Conservation (phyloP, 129 eudicot species). For the Calendula officinalis region DNA sequence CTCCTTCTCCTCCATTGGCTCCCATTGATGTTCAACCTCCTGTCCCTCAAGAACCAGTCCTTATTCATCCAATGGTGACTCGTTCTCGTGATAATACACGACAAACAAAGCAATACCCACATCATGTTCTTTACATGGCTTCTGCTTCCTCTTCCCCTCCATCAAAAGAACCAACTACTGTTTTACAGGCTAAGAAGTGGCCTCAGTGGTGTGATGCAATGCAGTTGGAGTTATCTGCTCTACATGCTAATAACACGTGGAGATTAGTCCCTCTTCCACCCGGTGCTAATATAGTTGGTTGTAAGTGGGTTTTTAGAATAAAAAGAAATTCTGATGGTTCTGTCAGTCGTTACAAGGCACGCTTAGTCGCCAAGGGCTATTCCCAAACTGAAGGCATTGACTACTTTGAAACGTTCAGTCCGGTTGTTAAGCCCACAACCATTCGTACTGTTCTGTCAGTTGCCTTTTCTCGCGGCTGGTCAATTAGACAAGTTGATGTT, state of each 20-base stretch:
- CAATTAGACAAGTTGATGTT: neutral
- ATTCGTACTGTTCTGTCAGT: neutral
- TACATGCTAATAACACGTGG: neutral
- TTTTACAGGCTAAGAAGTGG: neutral
- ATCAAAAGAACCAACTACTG: neutral
- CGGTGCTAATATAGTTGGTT: neutral
- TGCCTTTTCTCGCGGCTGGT: neutral
- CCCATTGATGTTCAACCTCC: neutral
- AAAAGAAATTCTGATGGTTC: neutral
- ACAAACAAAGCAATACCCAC: neutral
- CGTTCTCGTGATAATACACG: neutral
- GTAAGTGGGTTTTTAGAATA: neutral
- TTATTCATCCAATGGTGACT: neutral
- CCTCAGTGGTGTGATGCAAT: neutral
- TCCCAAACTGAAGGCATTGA: neutral
- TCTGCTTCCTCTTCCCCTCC: neutral
- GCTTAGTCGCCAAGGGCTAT: neutral
- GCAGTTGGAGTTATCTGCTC: neutral
- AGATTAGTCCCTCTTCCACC: neutral
- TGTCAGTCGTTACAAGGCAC: neutral
- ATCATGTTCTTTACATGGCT: neutral
- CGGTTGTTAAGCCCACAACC: neutral
- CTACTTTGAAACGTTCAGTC: conserved; percentile 3
- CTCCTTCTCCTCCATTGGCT: neutral
- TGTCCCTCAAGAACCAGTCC: neutral